Percentiles rank a stretch among this genome's conserved stretches.
phyloP scores from a whole-genome alignment of 495 filamentous ascomycete species.

The Penicillium angulare region DNA sequence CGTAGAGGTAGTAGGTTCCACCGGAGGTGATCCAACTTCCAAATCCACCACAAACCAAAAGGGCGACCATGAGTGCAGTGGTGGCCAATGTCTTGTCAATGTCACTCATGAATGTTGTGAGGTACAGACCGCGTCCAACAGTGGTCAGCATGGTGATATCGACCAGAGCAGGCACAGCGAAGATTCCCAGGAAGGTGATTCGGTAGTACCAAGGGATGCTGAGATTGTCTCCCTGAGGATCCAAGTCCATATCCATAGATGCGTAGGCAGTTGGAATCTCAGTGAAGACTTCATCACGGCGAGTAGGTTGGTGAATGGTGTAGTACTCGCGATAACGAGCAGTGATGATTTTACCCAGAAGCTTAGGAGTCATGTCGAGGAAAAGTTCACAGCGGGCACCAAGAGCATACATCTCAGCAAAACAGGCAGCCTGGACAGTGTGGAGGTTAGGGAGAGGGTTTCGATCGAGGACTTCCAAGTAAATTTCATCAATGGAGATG shows the following conservation, averaged over 20 bases:
- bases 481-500: constrained; percentile 1
- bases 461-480: constrained; percentile 1
- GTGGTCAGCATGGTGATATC: constrained; percentile 4
- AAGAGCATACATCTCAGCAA: constrained; percentile 1
- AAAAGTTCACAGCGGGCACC: constrained; percentile 2
- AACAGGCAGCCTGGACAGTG: constrained; percentile 2
- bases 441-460: constrained; percentile 1
- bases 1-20: constrained; percentile 4
- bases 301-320: not conserved
- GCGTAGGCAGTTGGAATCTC: constrained; percentile 4
- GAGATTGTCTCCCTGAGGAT: constrained; percentile 1
- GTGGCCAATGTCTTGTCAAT: constrained; percentile 6
- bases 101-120: constrained; percentile 3
- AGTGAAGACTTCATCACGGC: not conserved
- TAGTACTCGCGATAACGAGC: constrained; percentile 3
- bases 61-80: constrained; percentile 1
- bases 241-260: constrained; percentile 2
- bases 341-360: not conserved
- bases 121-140: constrained; percentile 2
- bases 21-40: constrained; percentile 3
- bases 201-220: not conserved
- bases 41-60: constrained; percentile 1
- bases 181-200: constrained; percentile 3
- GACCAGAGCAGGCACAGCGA: not conserved
- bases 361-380: not conserved